A percentile compares a stretch with the other conserved stretches of the same genome.
phyloP scores from a whole-genome alignment of 2,329 filamentous ascomycete genomes.

The Beauveria scarabaeidicola region DNA sequence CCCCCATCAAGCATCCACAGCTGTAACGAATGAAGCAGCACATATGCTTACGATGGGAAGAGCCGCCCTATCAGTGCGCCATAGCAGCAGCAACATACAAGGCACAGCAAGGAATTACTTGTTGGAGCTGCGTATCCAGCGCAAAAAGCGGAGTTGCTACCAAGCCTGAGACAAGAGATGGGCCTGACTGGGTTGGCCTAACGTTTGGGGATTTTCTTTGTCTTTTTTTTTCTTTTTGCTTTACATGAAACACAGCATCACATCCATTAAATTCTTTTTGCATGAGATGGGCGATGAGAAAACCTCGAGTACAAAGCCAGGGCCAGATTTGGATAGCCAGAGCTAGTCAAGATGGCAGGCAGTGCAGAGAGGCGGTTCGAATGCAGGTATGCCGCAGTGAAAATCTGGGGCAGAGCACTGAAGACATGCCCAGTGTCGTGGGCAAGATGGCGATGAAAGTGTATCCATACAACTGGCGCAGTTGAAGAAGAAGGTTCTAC shows the following conservation, averaged over 20 bases:
- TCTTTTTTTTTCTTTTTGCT: constrained; percentile 2
- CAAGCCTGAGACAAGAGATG: neutral
- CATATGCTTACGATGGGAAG: neutral
- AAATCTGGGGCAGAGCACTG: neutral
- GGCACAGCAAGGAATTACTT: neutral
- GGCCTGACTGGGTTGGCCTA: neutral
- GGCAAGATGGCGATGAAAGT: neutral
- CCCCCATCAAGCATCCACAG: constrained; percentile 50
- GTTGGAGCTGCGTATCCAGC: constrained; percentile 5
- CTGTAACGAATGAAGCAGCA: constrained; percentile 4
- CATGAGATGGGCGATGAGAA: constrained; percentile 3
- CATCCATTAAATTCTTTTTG: constrained; percentile 5
- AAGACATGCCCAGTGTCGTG: neutral
- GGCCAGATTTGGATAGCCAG: constrained; percentile 6
- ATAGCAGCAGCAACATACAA: constrained; percentile 1
- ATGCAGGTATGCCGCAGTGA: neutral
- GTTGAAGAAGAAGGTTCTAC: neutral
- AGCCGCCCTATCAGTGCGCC: neutral
- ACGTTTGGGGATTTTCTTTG: neutral
- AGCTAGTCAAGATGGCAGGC: constrained; percentile 4
- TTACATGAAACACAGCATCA: constrained; percentile 8
- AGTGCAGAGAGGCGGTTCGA: neutral
- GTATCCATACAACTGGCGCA: neutral
- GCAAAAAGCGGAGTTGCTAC: neutral
- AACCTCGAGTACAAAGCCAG: neutral